A percentile compares a stretch with the other conserved stretches of the same genome.
Conservation (phyloP, 352 stramenopile genomes). For the Pythium scleroteichum region DNA sequence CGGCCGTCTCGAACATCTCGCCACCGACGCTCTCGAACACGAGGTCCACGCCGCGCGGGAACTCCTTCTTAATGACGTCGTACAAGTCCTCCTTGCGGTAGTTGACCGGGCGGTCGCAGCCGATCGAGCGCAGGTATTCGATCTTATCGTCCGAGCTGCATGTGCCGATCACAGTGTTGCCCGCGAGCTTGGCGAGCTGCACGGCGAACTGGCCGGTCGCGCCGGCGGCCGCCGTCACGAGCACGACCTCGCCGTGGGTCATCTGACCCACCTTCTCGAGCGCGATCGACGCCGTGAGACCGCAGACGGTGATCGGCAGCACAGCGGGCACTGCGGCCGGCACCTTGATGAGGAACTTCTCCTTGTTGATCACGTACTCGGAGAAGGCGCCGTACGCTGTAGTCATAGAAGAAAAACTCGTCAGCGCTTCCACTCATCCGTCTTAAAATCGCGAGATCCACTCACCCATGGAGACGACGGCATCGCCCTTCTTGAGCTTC, state of each 20-base stretch:
- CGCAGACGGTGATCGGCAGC: constrained; percentile 43
- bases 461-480: constrained; percentile 44
- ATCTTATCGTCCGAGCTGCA: constrained; percentile 77
- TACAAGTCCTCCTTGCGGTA: constrained; percentile 65
- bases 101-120: constrained; percentile 69
- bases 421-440: not conserved
- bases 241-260: constrained; percentile 42
- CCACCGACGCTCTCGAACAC: constrained; percentile 51
- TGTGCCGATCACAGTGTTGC: constrained; percentile 68
- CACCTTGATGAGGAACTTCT: constrained; percentile 33
- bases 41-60: constrained; percentile 43
- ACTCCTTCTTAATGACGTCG: constrained; percentile 51
- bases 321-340: constrained; percentile 26
- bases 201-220: constrained; percentile 71
- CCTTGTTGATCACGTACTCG: constrained; percentile 38
- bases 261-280: constrained; percentile 48
- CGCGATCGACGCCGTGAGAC: constrained; percentile 44
- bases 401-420: not conserved
- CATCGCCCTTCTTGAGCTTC: constrained; percentile 43
- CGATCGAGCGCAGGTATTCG: constrained; percentile 58
- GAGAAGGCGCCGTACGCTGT: constrained; percentile 44
- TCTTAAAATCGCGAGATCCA: not conserved
- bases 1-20: constrained; percentile 41
- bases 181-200: constrained; percentile 71
- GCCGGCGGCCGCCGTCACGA: constrained; percentile 47